phyloP scores from a whole-genome alignment of 1,139 yeast species.

The Protomyces macrosporus region DNA sequence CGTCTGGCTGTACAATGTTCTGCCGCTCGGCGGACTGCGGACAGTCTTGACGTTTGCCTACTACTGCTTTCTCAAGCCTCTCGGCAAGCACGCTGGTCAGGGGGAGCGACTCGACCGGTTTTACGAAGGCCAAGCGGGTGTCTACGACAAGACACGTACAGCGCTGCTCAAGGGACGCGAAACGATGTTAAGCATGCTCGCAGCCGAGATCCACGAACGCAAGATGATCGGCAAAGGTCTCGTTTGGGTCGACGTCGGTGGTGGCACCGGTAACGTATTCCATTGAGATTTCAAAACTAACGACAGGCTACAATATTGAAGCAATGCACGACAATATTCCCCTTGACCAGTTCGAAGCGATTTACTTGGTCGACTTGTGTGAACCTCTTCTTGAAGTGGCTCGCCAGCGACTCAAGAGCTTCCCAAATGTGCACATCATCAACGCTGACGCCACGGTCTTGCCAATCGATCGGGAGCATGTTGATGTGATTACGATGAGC shows the following conservation, averaged over 20 bases:
- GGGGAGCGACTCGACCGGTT: conserved; percentile 66
- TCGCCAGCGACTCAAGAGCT: conserved; percentile 50
- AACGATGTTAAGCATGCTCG: conserved; percentile 47
- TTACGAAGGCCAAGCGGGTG: conserved; percentile 68
- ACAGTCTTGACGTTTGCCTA: conserved; percentile 36
- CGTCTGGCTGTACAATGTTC: not conserved
- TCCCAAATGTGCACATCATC: conserved; percentile 63
- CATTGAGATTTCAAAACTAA: conserved; percentile 47
- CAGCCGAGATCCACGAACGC: conserved; percentile 22
- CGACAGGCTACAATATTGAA: conserved; percentile 83
- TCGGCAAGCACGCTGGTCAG: conserved; percentile 44
- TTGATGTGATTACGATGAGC: conserved; percentile 69
- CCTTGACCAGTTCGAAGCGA: conserved; percentile 48
- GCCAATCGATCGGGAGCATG: conserved; percentile 56
- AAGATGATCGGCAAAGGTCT: conserved; percentile 42
- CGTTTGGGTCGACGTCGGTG: conserved; percentile 61
- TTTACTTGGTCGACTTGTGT: conserved; percentile 68
- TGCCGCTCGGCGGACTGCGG: conserved; percentile 16
- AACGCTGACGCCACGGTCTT: conserved; percentile 57
- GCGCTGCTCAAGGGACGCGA: conserved; percentile 65
- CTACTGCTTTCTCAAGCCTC: conserved; percentile 65
- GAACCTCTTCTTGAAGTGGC: conserved; percentile 75
- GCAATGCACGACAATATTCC: conserved; percentile 53
- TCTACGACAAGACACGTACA: conserved; percentile 66
- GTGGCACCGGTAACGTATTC: conserved; percentile 1